Base-by-base conservation (phyloP, 352 stramenopile genomes). In the Discostella stelligera region DNA sequence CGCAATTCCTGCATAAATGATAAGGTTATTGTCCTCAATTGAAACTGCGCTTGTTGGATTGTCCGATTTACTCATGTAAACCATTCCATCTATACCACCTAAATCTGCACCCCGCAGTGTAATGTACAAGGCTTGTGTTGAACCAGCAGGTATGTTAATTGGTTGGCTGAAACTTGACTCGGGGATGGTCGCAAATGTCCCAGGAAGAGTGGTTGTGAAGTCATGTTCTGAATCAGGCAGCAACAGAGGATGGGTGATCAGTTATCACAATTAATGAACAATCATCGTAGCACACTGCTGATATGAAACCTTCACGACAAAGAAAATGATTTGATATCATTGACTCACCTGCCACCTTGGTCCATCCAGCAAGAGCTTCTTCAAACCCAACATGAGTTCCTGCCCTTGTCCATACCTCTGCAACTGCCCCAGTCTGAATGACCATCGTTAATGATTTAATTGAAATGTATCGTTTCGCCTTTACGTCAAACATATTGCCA, bases 401-500 rank as follows among this genome's bases (percentile, higher is more conserved):
- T 52, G 25, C 1, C 20, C 30, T 64, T 27, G 56, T 64, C 56
- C 56, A 64, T 25, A 64, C 56, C 32, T 64, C 30, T 27, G 30
- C 30, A 64, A 49, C 18, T 27, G 56, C n/a, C n/a, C 27, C 56
- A 23, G 1, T 23, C 1, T 21, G 23, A 18, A 52, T 27, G 30
- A 25, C 3, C 16, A 64, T 50, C 11, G 21, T 64, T 0, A 49
- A 5, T 8, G 56, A 64, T 23, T 9, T 64, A 25, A 64, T 50
- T 4, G 20, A 14, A 50, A 64, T 50, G 13, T 63, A 21, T 50
- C 1, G 9, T 13, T 50, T 50, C 21, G 56, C 56, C 30, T 27
- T 32, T n/a, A 64, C 56, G 39, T 50, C 8, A 50, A 64, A 49
- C 56, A 64, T 64, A 50, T 64, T 53, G 46, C 46, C 46, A 53